Percentiles rank a stretch among this genome's conserved stretches.
These are phyloP conservation scores for Bretziella fagacearum DNA, from an alignment of 2,329 filamentous ascomycete species.

Conservation along the genomic window DNA sequence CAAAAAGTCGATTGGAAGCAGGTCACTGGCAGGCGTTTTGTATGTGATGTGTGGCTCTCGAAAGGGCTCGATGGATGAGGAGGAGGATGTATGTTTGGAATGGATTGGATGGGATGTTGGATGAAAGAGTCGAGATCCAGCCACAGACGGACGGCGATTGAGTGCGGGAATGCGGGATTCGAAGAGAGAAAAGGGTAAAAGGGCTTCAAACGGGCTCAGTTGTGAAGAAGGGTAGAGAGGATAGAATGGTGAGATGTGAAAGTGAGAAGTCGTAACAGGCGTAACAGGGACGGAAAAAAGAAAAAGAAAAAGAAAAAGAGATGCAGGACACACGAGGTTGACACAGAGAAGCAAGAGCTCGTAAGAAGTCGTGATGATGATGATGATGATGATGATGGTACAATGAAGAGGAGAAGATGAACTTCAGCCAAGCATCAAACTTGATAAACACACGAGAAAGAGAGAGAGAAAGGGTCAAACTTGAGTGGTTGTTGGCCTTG, in stretches of 20 bases:
- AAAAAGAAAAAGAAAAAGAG: not conserved
- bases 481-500: not conserved
- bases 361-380: not conserved
- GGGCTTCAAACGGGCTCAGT: not conserved
- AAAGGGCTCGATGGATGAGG: not conserved
- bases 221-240: not conserved
- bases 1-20: conserved; percentile 4
- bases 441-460: not conserved
- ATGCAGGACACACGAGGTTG: not conserved
- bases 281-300: not conserved
- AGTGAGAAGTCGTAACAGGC: not conserved
- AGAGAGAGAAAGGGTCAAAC: not conserved
- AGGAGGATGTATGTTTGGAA: not conserved
- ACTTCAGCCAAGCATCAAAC: not conserved
- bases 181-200: not conserved
- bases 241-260: not conserved
- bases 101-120: too few species aligned
- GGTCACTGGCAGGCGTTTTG: not conserved
- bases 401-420: conserved; percentile 1
- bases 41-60: not conserved
- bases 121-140: not conserved
- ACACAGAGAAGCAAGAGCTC: not conserved
- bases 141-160: not conserved
- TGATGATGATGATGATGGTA: not conserved
- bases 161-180: not conserved